A percentile compares a stretch with the other conserved stretches of the same genome.
These are phyloP conservation scores for Fusarium coicis DNA, from an alignment of 2,329 filamentous ascomycete genomes.

Conservation along the genomic window DNA sequence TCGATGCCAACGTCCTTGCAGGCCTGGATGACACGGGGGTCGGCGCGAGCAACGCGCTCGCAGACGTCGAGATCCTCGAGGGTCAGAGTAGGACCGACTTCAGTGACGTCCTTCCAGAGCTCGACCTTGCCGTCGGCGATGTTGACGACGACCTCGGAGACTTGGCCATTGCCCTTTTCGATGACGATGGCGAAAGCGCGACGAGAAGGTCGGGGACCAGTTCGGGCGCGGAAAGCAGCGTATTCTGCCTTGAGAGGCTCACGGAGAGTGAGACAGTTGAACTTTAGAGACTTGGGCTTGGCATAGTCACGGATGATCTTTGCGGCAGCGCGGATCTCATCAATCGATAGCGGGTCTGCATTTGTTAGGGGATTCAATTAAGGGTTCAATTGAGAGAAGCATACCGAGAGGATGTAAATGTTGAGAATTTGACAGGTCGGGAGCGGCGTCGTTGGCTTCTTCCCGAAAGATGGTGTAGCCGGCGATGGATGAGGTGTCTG, in stretches of 20 bases:
- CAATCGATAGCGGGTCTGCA: constrained; percentile 61
- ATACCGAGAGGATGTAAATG: constrained; percentile 53
- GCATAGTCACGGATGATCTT: constrained; percentile 59
- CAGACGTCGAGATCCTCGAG: constrained; percentile 85
- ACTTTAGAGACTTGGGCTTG: constrained; percentile 49
- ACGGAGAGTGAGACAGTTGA: constrained; percentile 74
- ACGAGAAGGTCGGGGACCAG: constrained; percentile 60
- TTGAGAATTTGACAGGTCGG: constrained; percentile 47
- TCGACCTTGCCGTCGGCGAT: constrained; percentile 54
- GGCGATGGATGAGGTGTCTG: constrained; percentile 56
- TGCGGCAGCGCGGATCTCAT: constrained; percentile 63
- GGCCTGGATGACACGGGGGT: constrained; percentile 80
- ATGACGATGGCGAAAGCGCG: constrained; percentile 62
- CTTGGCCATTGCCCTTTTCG: constrained; percentile 51
- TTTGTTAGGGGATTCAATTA: not conserved
- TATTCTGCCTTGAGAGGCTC: constrained; percentile 73
- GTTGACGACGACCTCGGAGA: constrained; percentile 64
- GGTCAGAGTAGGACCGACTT: constrained; percentile 68
- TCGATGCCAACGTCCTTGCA: constrained; percentile 79
- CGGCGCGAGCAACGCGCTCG: constrained; percentile 73
- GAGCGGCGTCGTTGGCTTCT: constrained; percentile 52
- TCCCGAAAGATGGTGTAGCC: constrained; percentile 59
- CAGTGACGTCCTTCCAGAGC: constrained; percentile 57
- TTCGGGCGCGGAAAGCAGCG: constrained; percentile 66
- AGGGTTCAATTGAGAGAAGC: not conserved